phyloP scores from a whole-genome alignment of 192 early-diverging fungal species.

The Mortierella hygrophila region DNA sequence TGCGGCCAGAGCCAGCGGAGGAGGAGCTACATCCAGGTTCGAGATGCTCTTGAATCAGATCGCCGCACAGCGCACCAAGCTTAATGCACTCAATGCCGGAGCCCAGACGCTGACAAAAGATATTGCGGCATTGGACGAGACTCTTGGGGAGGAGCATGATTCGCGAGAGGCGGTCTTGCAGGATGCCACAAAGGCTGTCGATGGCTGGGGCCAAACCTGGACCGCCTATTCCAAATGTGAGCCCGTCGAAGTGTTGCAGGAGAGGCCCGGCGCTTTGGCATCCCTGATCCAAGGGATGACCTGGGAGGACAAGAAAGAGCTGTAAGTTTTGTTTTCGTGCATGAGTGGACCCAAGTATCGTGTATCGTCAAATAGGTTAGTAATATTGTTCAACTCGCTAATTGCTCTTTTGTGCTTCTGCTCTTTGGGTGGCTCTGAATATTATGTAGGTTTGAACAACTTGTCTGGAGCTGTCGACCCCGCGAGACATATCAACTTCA shows the following conservation, averaged over 20 bases:
- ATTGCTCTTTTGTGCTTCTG: not conserved
- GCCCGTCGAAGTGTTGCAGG: constrained; percentile 22
- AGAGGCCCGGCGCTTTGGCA: constrained; percentile 17
- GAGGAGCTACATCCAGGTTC: constrained; percentile 1
- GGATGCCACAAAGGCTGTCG: constrained; percentile 13
- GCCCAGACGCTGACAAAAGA: constrained; percentile 14
- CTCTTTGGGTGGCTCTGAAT: not conserved
- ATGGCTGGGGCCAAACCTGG: constrained; percentile 35
- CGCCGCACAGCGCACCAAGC: constrained; percentile 22
- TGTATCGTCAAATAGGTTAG: not conserved
- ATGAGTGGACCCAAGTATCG: not conserved
- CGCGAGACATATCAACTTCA: constrained; percentile 34
- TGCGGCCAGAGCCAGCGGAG: not conserved
- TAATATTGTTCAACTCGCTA: not conserved
- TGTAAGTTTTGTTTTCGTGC: constrained; percentile 19
- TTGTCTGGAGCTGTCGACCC: constrained; percentile 28
- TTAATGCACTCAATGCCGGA: constrained; percentile 7
- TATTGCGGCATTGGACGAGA: constrained; percentile 10
- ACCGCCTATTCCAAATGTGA: constrained; percentile 30
- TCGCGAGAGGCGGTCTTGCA: constrained; percentile 4
- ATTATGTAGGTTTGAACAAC: constrained; percentile 22
- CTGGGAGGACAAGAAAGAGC: constrained; percentile 34
- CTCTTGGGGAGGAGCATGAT: constrained; percentile 21
- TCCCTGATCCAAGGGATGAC: constrained; percentile 30
- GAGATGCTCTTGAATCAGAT: constrained; percentile 33